These are phyloP conservation scores for Chaetomiaceae sp. DNA, from an alignment of 2,329 filamentous ascomycete genomes.

Conservation along the genomic window DNA sequence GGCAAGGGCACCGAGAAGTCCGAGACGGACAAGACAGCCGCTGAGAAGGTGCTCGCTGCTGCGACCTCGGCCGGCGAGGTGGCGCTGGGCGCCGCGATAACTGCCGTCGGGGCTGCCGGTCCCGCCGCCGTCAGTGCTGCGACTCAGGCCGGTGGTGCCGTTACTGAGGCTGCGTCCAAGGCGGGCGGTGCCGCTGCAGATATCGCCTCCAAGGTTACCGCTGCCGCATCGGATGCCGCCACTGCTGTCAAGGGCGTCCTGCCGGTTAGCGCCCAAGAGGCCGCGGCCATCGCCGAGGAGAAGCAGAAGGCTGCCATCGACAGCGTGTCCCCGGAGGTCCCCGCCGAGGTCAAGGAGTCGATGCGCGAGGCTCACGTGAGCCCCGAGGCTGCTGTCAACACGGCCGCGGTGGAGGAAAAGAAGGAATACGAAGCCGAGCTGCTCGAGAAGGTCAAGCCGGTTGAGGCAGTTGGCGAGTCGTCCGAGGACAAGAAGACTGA, in stretches of 20 bases:
- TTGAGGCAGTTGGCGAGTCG: conserved; percentile 3
- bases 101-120: conserved; percentile 30
- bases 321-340: conserved; percentile 18
- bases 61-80: conserved; percentile 41
- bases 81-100: conserved; percentile 30
- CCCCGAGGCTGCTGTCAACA: conserved; percentile 68
- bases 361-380: conserved; percentile 39
- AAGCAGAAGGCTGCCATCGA: conserved; percentile 14
- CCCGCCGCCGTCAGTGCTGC: conserved; percentile 30
- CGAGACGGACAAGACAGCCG: conserved; percentile 40
- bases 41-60: conserved; percentile 38
- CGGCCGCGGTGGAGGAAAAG: conserved; percentile 70
- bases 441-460: conserved; percentile 55
- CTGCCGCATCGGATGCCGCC: conserved; percentile 35
- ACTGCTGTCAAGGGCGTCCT: conserved; percentile 48
- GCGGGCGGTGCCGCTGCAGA: conserved; percentile 5
- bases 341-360: conserved; percentile 25
- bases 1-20: conserved; percentile 51
- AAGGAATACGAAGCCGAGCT: conserved; percentile 69
- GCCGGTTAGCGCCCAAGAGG: conserved; percentile 47
- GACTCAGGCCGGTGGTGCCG: conserved; percentile 4
- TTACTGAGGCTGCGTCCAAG: conserved; percentile 8
- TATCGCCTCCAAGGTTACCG: conserved; percentile 17
- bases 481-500: too few relatives aligned
- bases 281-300: conserved; percentile 33